Evolutionary conservation across 306 rosid species (phyloP).

Genomic region (Ochetophila trinervis): DNA sequence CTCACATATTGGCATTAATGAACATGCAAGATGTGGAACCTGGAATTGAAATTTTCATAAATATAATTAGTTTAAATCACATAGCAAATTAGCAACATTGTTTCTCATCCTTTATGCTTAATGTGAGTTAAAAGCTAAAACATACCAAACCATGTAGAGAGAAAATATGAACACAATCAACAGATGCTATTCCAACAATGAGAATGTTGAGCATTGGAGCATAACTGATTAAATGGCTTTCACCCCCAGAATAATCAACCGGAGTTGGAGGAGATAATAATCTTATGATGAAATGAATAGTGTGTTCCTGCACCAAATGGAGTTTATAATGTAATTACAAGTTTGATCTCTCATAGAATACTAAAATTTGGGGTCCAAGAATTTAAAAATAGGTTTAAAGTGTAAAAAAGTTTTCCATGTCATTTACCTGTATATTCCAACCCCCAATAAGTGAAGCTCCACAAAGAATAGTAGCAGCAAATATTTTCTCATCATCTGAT

Average conservation of each 20-base stretch:
- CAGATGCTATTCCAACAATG: conserved; percentile 78
- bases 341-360: too few species aligned
- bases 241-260: conserved; percentile 50
- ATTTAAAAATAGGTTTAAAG: neutral
- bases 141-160: conserved; percentile 94
- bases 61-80: too few species aligned
- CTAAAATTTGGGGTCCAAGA: neutral
- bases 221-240: conserved; percentile 66
- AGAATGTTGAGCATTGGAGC: conserved; percentile 80
- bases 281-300: conserved; percentile 76
- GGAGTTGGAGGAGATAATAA: conserved; percentile 85
- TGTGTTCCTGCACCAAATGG: conserved; percentile 68
- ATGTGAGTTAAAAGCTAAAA: conserved; percentile 8
- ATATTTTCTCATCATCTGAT: conserved; percentile 85
- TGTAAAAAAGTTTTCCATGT: neutral
- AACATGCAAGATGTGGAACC: conserved; percentile 97
- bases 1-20: conserved; percentile 97
- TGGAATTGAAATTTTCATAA: conserved; percentile 26
- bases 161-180: conserved; percentile 90
- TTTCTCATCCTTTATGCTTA: too few species aligned
- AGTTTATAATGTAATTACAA: too few species aligned
- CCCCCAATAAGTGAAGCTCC: conserved; percentile 91
- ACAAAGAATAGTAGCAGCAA: conserved; percentile 88
- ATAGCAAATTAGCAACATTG: too few species aligned
- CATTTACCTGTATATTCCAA: conserved; percentile 80